These are phyloP conservation scores for Entomortierella beljakovae DNA, from an alignment of 192 early-diverging fungal species.

Conservation along the genomic window DNA sequence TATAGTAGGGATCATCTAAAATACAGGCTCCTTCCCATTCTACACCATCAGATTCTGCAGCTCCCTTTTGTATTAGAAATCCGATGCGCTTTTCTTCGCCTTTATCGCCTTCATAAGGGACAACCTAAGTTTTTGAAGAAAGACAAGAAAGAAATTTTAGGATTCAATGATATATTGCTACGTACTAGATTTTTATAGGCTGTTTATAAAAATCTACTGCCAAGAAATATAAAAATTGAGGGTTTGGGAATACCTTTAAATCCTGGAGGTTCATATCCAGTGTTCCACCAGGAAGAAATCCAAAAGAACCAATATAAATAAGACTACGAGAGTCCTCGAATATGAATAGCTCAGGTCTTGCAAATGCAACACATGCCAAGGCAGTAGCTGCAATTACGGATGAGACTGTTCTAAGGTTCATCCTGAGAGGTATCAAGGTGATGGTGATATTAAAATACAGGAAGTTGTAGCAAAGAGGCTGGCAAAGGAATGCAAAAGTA, in stretches of 20 bases:
- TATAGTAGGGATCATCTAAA: conserved; percentile 54
- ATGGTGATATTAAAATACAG: background rate
- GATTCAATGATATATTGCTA: background rate
- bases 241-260: conserved; percentile 29
- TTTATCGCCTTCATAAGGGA: conserved; percentile 9
- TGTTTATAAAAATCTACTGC: too few relatives aligned
- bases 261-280: conserved; percentile 54
- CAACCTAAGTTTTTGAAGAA: conserved; percentile 20
- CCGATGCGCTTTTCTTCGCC: conserved; percentile 33
- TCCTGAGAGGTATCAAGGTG: conserved; percentile 4
- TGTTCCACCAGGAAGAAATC: conserved; percentile 58
- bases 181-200: background rate
- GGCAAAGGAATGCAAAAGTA: background rate
- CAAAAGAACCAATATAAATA: conserved; percentile 60
- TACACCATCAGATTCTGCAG: conserved; percentile 19
- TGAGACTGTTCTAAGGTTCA: conserved; percentile 31
- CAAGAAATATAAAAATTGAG: too few relatives aligned
- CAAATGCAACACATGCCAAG: conserved; percentile 18
- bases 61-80: conserved; percentile 30
- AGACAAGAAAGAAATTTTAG: background rate
- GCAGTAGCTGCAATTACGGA: conserved; percentile 14
- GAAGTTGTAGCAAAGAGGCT: background rate
- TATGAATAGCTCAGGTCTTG: conserved; percentile 48
- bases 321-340: conserved; percentile 49
- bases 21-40: conserved; percentile 55